Base-by-base conservation (phyloP, 2,329 filamentous ascomycete species). In the Epichloe coenophiala region DNA sequence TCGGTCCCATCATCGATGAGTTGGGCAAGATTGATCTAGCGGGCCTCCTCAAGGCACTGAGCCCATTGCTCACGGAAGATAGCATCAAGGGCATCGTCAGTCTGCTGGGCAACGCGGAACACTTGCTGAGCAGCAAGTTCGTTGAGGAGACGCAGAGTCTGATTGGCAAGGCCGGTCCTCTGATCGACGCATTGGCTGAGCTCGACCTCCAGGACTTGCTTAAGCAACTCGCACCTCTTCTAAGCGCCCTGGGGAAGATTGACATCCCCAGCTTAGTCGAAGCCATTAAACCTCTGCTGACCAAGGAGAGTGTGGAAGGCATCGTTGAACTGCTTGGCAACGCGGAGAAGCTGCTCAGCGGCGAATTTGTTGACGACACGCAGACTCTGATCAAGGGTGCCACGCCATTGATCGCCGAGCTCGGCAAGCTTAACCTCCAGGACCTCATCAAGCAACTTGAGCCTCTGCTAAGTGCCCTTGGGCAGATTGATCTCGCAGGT, bases 301-400 rank as follows among this genome's bases (percentile, higher is more conserved):
- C 62, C 0, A 58, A 58, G 36, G 58, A 65, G 1, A 61, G 60
- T 0, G 56, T 66, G 37, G 57, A 63, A 1, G 60, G 63, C 5
- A 54, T 67, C n/a, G 55, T 69, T 7, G 62, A 62, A 7, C 52
- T 70, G 1, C 58, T 69, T 4, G 58, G 62, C 7, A 61, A 69
- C 37, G 61, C 65, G 0, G 56, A 63, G 47, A 40, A 54, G 3
- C 58, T 66, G 1, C 52, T 66, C 1, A 62, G 59, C 1, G 53
- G 52, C n/a, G 55, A 59, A n/a, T 60, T 60, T 17, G 62, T 65
- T 0, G 54, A 55, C 0, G 55, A 61, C 17, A 59, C 58, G 2
- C 58, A 61, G 49, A 52, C 57, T 3, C 54, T 70, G 2, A 55
- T 70, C 12, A 55, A 55, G 0, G 66, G 67, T 5, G 66, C 66